Base-by-base conservation (phyloP, 768 basidiomycete genomes). In the Auricularia sp. region DNA sequence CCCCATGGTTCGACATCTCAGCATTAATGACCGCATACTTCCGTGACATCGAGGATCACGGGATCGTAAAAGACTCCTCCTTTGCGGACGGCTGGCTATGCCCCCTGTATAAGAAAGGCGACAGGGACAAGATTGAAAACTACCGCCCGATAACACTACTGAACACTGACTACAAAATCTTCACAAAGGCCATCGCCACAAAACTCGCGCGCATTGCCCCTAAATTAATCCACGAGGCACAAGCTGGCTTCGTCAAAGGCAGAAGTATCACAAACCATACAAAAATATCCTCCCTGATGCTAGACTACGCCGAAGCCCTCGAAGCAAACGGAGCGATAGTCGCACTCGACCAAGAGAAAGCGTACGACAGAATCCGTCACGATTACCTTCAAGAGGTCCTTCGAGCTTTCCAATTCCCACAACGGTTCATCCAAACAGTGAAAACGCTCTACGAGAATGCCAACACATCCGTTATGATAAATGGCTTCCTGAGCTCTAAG, bases 51-150 rank as follows among this genome's bases (percentile, higher is more conserved):
- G 64, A 74, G 63, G 0, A 4, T 0, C 1, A 75, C 45, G 76
- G 77, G 0, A 2, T 74, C 0, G 1, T 13, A 3, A 1, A 21
- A 0, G 2, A 11, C 0, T 1, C 56, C 29, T 1, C 21, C 0
- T 82, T 78, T 58, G 29, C 73, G 0, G 56, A 70, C 4, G 79
- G 79, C 0, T 72, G 70, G 69, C 70, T 75, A 65, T 71, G 77
- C 71, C 78, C 75, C 0, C 35, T 82, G 0, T 81, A 77, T 63
- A 81, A 81, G 42, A 81, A 81, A 45, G 74, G 69, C 4, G 63
- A 69, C 59, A 5, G 14, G n/a, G 3, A 21, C 1, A 33, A 65
- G 0, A 66, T 69, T 1, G 61, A 37, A 7, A 71, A 70, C 65
- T 71, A 71, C 61, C 29, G 70, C 2, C 70, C 70, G 3, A 70